Evolutionary conservation across 2,329 filamentous ascomycete species (phyloP).

Genomic region (Fusarium sp.): DNA sequence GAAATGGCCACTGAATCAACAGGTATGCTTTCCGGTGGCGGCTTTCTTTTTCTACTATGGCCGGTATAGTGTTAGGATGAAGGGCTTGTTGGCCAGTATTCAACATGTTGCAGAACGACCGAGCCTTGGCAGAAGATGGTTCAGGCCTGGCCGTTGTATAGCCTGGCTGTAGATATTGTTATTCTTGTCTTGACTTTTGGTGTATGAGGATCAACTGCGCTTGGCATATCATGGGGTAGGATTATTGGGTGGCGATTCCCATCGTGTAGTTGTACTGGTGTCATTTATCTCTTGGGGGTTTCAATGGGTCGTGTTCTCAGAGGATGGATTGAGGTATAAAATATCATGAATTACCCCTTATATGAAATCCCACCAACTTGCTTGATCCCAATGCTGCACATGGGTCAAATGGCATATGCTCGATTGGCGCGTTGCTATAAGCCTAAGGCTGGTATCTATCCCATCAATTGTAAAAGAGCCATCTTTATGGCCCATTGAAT

Average conservation of each 20-base stretch:
- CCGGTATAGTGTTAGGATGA: constrained; percentile 17
- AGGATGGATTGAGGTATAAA: constrained; percentile 31
- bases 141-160: constrained; percentile 26
- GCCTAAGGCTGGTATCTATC: neutral
- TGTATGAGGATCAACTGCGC: constrained; percentile 39
- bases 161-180: constrained; percentile 43
- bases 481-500: neutral
- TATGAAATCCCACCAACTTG: neutral
- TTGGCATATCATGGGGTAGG: constrained; percentile 42
- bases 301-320: constrained; percentile 12
- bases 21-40: constrained; percentile 14
- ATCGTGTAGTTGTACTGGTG: constrained; percentile 42
- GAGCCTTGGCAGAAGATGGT: constrained; percentile 5
- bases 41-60: constrained; percentile 15
- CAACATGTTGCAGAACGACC: constrained; percentile 10
- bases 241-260: constrained; percentile 36
- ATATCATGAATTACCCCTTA: constrained; percentile 28
- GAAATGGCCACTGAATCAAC: constrained; percentile 12
- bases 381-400: neutral
- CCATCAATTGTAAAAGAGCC: constrained; percentile 5
- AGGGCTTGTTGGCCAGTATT: constrained; percentile 2
- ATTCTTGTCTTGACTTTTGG: constrained; percentile 41
- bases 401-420: neutral
- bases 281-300: constrained; percentile 13
- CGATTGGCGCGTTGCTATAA: neutral